phyloP scores from a whole-genome alignment of 345 rosid species.

The Pistacia atlantica region DNA sequence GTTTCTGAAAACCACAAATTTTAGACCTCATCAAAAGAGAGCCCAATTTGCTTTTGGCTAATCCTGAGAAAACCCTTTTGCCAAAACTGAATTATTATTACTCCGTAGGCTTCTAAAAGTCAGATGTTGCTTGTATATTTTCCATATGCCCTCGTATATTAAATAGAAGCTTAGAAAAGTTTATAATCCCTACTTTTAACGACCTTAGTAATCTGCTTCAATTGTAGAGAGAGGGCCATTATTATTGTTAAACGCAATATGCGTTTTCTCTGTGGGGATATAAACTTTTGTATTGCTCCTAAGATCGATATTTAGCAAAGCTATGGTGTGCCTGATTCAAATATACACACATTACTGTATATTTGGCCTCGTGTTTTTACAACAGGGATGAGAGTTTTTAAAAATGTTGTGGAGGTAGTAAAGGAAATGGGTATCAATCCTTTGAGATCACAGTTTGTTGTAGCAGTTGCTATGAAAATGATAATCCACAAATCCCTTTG shows the following conservation, averaged over 20 bases:
- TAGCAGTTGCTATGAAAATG: slow-evolving; percentile 7
- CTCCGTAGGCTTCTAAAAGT: slow-evolving; percentile 16
- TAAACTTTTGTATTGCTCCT: background rate
- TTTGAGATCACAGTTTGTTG: slow-evolving; percentile 3
- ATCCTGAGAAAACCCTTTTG: background rate
- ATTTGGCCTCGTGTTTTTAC: background rate
- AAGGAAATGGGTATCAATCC: slow-evolving; percentile 34
- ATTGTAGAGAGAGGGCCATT: background rate
- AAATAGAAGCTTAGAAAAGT: slow-evolving; percentile 13
- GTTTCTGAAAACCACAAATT: slow-evolving; percentile 33
- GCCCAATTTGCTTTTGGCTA: slow-evolving; percentile 15
- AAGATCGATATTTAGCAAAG: slow-evolving; percentile 3
- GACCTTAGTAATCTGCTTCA: slow-evolving; percentile 5
- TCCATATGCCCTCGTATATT: background rate
- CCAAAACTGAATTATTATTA: slow-evolving; percentile 16
- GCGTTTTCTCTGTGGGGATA: background rate
- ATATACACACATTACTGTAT: background rate
- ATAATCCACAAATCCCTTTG: slow-evolving; percentile 18
- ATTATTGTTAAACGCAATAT: background rate
- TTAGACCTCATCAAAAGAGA: slow-evolving; percentile 3
- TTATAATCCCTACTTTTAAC: slow-evolving; percentile 19
- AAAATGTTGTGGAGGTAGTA: slow-evolving; percentile 21
- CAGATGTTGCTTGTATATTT: background rate
- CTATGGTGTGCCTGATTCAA: slow-evolving; percentile 20
- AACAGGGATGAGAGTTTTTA: background rate